These are phyloP conservation scores for Ophiostoma sp. DNA, from an alignment of 2,329 filamentous ascomycete species.

Conservation along the genomic window DNA sequence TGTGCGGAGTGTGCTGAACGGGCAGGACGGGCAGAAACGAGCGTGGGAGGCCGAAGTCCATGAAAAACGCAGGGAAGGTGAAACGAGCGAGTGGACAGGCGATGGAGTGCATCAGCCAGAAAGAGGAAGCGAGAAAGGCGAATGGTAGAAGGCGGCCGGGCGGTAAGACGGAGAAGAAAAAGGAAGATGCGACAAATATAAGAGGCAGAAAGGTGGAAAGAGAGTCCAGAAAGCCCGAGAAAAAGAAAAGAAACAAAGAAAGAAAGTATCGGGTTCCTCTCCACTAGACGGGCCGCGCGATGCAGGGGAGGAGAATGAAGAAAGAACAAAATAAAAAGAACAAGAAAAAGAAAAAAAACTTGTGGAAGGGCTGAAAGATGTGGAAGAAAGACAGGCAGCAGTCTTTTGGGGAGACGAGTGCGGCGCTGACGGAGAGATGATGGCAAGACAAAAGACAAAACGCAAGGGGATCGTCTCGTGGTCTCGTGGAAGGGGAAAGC, in stretches of 20 bases:
- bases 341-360: background rate
- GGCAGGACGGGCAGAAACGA: slow-evolving; percentile 5
- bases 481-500: slow-evolving; percentile 4
- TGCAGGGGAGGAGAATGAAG: background rate
- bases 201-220: background rate
- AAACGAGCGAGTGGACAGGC: slow-evolving; percentile 19
- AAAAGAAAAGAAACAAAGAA: slow-evolving; percentile 1
- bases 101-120: slow-evolving; percentile 5
- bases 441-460: background rate
- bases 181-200: slow-evolving; percentile 5
- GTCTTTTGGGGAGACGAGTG: background rate
- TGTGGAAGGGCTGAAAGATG: background rate
- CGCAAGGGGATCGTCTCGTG: background rate
- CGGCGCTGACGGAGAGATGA: slow-evolving; percentile 10
- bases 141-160: background rate
- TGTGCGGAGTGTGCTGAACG: background rate
- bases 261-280: slow-evolving; percentile 11
- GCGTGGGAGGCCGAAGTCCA: slow-evolving; percentile 11
- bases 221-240: background rate
- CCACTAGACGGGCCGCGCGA: background rate
- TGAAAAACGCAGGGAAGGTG: slow-evolving; percentile 15
- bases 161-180: background rate
- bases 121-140: slow-evolving; percentile 2
- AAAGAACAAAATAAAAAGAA: background rate
- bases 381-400: background rate